phyloP scores from a whole-genome alignment of 768 basidiomycete genomes.

The Leccinum variicolor region DNA sequence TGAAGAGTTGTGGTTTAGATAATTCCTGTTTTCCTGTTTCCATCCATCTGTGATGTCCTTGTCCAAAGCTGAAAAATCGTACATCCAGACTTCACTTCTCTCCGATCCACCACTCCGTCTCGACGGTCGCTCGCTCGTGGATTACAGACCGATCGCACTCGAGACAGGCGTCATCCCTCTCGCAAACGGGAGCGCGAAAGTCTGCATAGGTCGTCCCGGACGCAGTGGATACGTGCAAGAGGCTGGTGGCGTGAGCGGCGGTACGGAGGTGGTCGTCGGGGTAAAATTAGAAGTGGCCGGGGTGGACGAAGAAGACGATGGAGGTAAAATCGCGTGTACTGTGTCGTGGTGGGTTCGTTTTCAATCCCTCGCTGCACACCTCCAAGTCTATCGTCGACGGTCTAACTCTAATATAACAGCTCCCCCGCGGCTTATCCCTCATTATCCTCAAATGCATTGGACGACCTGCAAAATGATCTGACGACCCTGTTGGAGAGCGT shows the following conservation, averaged over 20 bases:
- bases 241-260: conserved; percentile 69
- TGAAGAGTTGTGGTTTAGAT: too few species aligned
- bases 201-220: conserved; percentile 65
- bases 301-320: conserved; percentile 44
- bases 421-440: conserved; percentile 80
- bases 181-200: conserved; percentile 79
- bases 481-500: conserved; percentile 60
- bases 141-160: conserved; percentile 67
- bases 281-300: conserved; percentile 75
- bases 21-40: background rate
- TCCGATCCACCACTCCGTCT: conserved; percentile 61
- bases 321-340: conserved; percentile 60
- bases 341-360: conserved; percentile 69
- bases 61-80: conserved; percentile 80
- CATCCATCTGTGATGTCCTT: conserved; percentile 17
- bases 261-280: conserved; percentile 78
- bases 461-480: conserved; percentile 76
- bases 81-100: conserved; percentile 64
- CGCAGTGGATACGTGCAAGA: conserved; percentile 73
- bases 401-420: conserved; percentile 35
- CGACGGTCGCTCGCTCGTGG: conserved; percentile 68
- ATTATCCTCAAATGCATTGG: conserved; percentile 57
- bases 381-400: background rate
- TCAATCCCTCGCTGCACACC: background rate
- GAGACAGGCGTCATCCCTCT: conserved; percentile 78